Evolutionary conservation across 495 filamentous ascomycete genomes (phyloP).

Genomic region (Acidomyces sp.): DNA sequence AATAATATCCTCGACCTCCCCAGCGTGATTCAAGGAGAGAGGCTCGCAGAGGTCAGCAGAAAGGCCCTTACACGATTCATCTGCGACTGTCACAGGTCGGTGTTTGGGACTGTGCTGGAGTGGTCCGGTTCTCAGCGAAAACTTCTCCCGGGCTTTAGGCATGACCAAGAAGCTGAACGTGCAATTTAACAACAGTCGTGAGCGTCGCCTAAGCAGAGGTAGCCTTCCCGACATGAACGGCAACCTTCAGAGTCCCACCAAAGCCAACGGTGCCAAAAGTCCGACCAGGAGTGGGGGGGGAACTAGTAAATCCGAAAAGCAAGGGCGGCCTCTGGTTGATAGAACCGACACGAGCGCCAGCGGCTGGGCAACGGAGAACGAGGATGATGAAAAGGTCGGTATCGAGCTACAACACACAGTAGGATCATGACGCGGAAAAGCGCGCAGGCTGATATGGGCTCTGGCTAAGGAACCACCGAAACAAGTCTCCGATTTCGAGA

Average conservation of each 20-base stretch:
- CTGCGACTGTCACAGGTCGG: no score
- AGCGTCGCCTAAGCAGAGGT: slow-evolving; percentile 39
- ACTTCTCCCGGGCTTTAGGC: no score
- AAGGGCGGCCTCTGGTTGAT: slow-evolving; percentile 8
- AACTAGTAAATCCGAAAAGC: slow-evolving; percentile 4
- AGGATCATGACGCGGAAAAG: no score
- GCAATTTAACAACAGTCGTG: slow-evolving; percentile 57
- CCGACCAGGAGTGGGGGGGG: slow-evolving; percentile 26
- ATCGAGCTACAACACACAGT: no score
- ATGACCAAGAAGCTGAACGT: slow-evolving; percentile 55
- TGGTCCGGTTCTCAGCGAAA: no score
- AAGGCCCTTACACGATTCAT: no score
- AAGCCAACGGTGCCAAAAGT: slow-evolving; percentile 28
- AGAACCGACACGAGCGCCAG: slow-evolving; percentile 15
- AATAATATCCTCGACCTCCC: no score
- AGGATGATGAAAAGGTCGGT: slow-evolving; percentile 34
- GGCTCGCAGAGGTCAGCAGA: no score
- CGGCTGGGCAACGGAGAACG: slow-evolving; percentile 34
- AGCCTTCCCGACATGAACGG: slow-evolving; percentile 53
- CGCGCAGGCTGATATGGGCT: no score
- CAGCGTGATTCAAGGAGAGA: no score
- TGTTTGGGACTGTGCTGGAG: no score
- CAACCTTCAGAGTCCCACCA: slow-evolving; percentile 31
- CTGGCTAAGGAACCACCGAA: no score
- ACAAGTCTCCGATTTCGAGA: slow-evolving; percentile 93